These are phyloP conservation scores for Verticillium klebahnii DNA, from an alignment of 2,329 filamentous ascomycete genomes.

Conservation along the genomic window DNA sequence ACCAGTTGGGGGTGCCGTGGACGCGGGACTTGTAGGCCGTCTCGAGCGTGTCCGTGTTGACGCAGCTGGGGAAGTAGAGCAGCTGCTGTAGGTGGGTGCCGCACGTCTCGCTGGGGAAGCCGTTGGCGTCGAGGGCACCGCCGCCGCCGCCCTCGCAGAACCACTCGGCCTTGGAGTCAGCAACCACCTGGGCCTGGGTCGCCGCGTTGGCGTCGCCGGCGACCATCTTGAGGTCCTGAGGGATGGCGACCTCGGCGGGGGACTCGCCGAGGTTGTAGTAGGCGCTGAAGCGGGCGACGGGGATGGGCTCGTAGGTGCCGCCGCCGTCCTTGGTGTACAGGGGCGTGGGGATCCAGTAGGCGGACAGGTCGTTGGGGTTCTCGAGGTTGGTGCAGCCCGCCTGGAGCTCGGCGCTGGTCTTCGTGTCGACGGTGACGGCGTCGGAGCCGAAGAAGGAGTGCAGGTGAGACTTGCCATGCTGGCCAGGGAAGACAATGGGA, in stretches of 20 bases:
- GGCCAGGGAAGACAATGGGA: slow-evolving; percentile 25
- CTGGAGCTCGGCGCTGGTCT: slow-evolving; percentile 30
- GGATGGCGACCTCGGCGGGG: slow-evolving; percentile 37
- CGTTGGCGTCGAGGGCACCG: slow-evolving; percentile 49
- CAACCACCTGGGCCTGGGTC: slow-evolving; percentile 27
- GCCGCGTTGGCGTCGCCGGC: slow-evolving; percentile 33
- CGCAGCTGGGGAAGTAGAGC: slow-evolving; percentile 27
- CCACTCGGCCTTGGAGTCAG: slow-evolving; percentile 17
- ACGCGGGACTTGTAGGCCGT: slow-evolving; percentile 18
- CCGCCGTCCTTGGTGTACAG: slow-evolving; percentile 28
- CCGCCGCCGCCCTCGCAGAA: slow-evolving; percentile 24
- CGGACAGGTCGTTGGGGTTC: slow-evolving; percentile 41
- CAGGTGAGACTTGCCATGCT: slow-evolving; percentile 25
- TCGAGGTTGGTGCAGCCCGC: slow-evolving; percentile 37
- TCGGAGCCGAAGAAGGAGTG: slow-evolving; percentile 32
- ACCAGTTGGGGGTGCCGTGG: slow-evolving; percentile 29
- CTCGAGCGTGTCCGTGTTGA: slow-evolving; percentile 17
- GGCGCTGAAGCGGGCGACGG: slow-evolving; percentile 34
- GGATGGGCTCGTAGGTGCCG: slow-evolving; percentile 25
- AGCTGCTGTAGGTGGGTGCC: slow-evolving; percentile 49
- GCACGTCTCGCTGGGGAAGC: slow-evolving; percentile 66
- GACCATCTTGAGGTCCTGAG: slow-evolving; percentile 37
- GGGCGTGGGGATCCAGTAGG: slow-evolving; percentile 41
- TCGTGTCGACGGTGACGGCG: slow-evolving; percentile 23
- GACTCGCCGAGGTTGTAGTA: slow-evolving; percentile 38